Evolutionary conservation across 768 basidiomycete species (phyloP).

Genomic region (Pleurotus salmoneostramineus): DNA sequence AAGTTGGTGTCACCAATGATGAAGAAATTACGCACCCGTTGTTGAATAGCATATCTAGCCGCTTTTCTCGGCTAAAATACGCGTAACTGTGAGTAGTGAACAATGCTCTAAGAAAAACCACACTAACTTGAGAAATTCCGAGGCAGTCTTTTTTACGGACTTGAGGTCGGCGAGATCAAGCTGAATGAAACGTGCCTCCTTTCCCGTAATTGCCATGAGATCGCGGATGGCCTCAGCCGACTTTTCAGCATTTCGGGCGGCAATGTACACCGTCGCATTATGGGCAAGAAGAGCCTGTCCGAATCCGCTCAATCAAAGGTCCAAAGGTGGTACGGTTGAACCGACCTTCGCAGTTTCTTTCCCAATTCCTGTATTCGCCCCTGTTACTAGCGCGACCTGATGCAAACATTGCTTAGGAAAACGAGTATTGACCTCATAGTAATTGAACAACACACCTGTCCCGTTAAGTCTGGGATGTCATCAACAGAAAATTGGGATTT

Average conservation of each 20-base stretch:
- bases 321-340: background rate
- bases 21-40: conserved; percentile 31
- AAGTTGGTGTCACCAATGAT: no score
- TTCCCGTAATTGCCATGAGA: conserved; percentile 35
- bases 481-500: conserved; percentile 23
- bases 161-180: conserved; percentile 43
- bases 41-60: conserved; percentile 45
- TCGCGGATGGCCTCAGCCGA: conserved; percentile 34
- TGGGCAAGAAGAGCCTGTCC: conserved; percentile 35
- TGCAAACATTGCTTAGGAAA: no score
- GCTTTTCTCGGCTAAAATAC: conserved; percentile 32
- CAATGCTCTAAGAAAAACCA: no score
- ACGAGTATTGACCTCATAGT: background rate
- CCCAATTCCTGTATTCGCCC: conserved; percentile 47
- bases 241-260: conserved; percentile 34
- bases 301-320: background rate
- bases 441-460: conserved; percentile 17
- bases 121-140: conserved; percentile 31
- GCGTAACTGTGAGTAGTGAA: no score
- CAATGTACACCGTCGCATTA: conserved; percentile 52
- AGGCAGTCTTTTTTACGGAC: conserved; percentile 34
- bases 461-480: conserved; percentile 40
- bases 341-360: conserved; percentile 40
- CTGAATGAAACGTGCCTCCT: conserved; percentile 35
- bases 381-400: conserved; percentile 40